Evolutionary conservation across 495 filamentous ascomycete species (phyloP).

Genomic region (Neurospora hispaniola): DNA sequence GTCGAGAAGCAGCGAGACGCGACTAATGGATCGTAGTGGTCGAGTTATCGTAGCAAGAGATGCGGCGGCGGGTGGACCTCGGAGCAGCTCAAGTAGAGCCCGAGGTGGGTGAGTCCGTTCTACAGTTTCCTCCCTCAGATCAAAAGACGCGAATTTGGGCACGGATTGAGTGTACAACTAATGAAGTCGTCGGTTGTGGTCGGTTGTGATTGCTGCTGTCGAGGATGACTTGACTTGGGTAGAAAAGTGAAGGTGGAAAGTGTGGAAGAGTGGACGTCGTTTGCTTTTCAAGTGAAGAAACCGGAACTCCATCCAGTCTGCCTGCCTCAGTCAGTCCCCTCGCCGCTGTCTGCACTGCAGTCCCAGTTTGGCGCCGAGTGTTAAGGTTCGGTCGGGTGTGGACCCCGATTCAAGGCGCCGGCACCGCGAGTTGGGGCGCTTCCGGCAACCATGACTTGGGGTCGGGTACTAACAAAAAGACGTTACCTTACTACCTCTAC

Average conservation of each 20-base stretch:
- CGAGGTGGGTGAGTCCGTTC: background rate
- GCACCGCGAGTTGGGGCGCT: background rate
- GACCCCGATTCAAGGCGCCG: background rate
- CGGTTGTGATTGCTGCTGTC: background rate
- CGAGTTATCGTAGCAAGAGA: background rate
- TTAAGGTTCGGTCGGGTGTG: background rate
- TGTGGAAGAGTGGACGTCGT: background rate
- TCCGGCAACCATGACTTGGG: background rate
- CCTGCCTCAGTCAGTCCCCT: background rate
- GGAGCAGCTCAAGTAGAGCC: background rate
- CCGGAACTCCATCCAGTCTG: background rate
- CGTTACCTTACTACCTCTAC: background rate
- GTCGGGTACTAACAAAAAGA: background rate
- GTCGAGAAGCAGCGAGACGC: background rate
- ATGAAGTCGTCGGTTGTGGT: background rate
- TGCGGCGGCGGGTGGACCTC: background rate
- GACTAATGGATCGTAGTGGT: background rate
- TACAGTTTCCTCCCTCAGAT: background rate
- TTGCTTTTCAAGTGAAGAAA: background rate
- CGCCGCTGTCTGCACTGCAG: background rate
- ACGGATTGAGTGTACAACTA: background rate
- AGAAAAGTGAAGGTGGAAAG: background rate
- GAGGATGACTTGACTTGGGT: background rate
- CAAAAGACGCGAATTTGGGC: background rate
- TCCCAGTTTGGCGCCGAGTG: constrained; percentile 1